These are phyloP conservation scores for Beauveria sp. DNA, from an alignment of 2,329 filamentous ascomycete species.

Conservation along the genomic window DNA sequence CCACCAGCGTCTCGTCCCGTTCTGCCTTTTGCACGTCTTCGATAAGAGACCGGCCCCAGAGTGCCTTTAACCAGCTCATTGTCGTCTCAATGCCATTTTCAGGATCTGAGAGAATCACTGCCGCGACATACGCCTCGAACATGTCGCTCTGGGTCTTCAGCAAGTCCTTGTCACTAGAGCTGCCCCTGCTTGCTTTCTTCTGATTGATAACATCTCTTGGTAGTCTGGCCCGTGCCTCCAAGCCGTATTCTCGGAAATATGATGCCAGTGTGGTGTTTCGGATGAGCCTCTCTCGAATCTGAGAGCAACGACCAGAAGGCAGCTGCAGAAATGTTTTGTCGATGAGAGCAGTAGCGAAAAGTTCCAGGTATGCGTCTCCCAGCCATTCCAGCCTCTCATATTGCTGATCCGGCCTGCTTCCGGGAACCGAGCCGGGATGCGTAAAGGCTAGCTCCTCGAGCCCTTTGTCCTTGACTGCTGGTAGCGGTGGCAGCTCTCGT, in stretches of 20 bases:
- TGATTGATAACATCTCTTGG: conserved; percentile 35
- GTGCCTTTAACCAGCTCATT: conserved; percentile 61
- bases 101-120: conserved; percentile 61
- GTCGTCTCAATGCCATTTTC: conserved; percentile 52
- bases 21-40: conserved; percentile 41
- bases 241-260: conserved; percentile 63
- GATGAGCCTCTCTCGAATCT: conserved; percentile 70
- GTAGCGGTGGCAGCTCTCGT: conserved; percentile 47
- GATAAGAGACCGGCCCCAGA: conserved; percentile 63
- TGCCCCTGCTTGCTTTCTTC: conserved; percentile 18
- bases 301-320: conserved; percentile 60
- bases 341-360: conserved; percentile 69
- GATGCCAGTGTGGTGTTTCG: conserved; percentile 70
- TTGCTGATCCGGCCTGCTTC: conserved; percentile 27
- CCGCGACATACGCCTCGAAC: conserved; percentile 86
- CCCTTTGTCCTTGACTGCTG: conserved; percentile 48
- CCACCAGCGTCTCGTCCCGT: conserved; percentile 15
- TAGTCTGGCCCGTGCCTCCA: conserved; percentile 57
- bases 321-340: conserved; percentile 62
- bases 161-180: conserved; percentile 41
- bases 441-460: conserved; percentile 60
- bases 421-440: conserved; percentile 53
- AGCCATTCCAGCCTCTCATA: conserved; percentile 87
- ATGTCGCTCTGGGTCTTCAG: conserved; percentile 77
- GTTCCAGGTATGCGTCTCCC: conserved; percentile 78